Conservation (phyloP, 768 basidiomycete species). For the Pleurotus platypus region DNA sequence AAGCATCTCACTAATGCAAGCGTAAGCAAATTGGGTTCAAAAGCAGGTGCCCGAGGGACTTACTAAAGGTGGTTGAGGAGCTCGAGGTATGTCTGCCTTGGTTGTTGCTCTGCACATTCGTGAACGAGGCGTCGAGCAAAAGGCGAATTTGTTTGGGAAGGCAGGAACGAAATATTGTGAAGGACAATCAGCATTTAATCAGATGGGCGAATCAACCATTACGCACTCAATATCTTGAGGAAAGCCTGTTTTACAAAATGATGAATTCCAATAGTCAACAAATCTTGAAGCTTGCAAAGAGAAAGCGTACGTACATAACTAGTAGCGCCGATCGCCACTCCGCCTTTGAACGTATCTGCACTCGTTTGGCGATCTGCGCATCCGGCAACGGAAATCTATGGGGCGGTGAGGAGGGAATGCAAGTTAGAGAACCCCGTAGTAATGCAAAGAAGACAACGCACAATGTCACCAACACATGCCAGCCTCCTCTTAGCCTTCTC, state of each 20-base stretch:
- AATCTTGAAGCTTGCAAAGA: background rate
- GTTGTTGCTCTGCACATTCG: conserved; percentile 35
- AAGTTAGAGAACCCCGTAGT: no score
- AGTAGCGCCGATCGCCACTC: conserved; percentile 75
- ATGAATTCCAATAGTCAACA: background rate
- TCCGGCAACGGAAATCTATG: conserved; percentile 67
- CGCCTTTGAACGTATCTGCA: conserved; percentile 62
- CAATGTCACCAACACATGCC: conserved; percentile 68
- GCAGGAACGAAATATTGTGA: no score
- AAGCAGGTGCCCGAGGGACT: conserved; percentile 26
- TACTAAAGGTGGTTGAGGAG: conserved; percentile 46
- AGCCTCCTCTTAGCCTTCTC: conserved; percentile 32
- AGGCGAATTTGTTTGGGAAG: no score
- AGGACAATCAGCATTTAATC: background rate
- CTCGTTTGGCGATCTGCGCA: conserved; percentile 73
- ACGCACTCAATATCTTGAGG: conserved; percentile 44
- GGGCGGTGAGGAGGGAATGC: no score
- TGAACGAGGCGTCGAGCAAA: background rate
- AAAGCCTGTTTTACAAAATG: conserved; percentile 46
- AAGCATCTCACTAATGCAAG: conserved; percentile 42
- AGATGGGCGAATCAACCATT: background rate
- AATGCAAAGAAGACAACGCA: conserved; percentile 10
- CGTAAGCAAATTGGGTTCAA: background rate
- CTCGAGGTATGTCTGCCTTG: conserved; percentile 62
- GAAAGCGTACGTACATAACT: conserved; percentile 54